Conservation (phyloP, 805 yeast genomes). For the Peterozyma xylosa region DNA sequence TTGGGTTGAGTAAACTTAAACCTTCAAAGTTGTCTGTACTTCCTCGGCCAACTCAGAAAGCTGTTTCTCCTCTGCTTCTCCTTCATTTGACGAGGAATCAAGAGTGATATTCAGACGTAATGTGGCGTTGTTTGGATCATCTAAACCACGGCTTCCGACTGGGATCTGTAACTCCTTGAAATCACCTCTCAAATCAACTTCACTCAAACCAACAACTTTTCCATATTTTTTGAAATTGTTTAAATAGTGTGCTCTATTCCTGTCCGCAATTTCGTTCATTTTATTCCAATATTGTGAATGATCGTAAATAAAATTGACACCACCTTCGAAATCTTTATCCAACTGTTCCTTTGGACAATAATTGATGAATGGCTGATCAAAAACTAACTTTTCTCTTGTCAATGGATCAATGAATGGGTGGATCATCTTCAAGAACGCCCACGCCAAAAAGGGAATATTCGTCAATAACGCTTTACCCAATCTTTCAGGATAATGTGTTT, state of each 20-base stretch:
- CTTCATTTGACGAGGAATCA: no score
- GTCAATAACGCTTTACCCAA: slow-evolving; percentile 88
- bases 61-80: no score
- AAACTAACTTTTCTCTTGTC: slow-evolving; percentile 89
- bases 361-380: slow-evolving; percentile 78
- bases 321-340: slow-evolving; percentile 81
- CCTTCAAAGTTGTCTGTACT: not conserved
- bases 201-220: slow-evolving; percentile 69
- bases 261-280: slow-evolving; percentile 51
- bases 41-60: not conserved
- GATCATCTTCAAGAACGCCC: slow-evolving; percentile 86
- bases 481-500: slow-evolving; percentile 96
- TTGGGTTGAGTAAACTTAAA: not conserved
- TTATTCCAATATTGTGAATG: slow-evolving; percentile 78
- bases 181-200: slow-evolving; percentile 56
- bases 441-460: slow-evolving; percentile 90
- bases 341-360: slow-evolving; percentile 76
- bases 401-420: slow-evolving; percentile 95
- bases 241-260: slow-evolving; percentile 56
- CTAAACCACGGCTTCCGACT: slow-evolving; percentile 4
- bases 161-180: slow-evolving; percentile 3
- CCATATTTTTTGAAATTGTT: slow-evolving; percentile 70
- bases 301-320: slow-evolving; percentile 73
- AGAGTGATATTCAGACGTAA: not conserved
- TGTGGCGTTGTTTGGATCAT: not conserved